phyloP scores from a whole-genome alignment of 164 flowering plant species.

The Annona squamosa region DNA sequence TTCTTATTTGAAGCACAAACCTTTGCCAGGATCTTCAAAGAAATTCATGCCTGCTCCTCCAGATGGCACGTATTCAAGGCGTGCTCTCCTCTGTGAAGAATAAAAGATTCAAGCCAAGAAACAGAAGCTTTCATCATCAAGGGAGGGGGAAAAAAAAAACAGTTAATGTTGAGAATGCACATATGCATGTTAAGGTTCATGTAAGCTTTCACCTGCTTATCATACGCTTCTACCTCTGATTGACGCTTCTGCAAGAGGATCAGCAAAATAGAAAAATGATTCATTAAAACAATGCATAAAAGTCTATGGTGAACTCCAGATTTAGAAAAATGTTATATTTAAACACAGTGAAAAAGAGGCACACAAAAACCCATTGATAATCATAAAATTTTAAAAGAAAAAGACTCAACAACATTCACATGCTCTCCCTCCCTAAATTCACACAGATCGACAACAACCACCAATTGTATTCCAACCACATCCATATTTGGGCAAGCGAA shows the following conservation, averaged over 20 bases:
- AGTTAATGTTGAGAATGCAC: background rate
- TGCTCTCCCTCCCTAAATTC: too few relatives aligned
- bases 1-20: constrained; percentile 3
- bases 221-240: background rate
- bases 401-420: too few relatives aligned
- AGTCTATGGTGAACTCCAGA: background rate
- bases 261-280: background rate
- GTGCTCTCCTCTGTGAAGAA: constrained; percentile 11
- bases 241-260: background rate
- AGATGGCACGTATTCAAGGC: constrained; percentile 1
- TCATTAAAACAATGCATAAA: background rate
- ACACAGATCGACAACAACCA: too few relatives aligned
- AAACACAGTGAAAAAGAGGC: background rate
- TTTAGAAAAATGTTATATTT: background rate
- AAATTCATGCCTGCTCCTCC: constrained; percentile 4
- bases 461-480: too few relatives aligned
- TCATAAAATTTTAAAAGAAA: background rate
- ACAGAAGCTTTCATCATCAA: background rate
- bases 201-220: background rate
- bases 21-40: constrained; percentile 6
- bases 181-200: background rate
- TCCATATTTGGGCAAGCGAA: too few relatives aligned
- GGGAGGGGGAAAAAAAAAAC: too few relatives aligned
- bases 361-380: background rate
- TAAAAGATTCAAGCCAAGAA: background rate